Percentiles rank a stretch among this genome's conserved stretches.
phyloP scores from a whole-genome alignment of 23 red algal species.

The Gracilariopsis chorda region DNA sequence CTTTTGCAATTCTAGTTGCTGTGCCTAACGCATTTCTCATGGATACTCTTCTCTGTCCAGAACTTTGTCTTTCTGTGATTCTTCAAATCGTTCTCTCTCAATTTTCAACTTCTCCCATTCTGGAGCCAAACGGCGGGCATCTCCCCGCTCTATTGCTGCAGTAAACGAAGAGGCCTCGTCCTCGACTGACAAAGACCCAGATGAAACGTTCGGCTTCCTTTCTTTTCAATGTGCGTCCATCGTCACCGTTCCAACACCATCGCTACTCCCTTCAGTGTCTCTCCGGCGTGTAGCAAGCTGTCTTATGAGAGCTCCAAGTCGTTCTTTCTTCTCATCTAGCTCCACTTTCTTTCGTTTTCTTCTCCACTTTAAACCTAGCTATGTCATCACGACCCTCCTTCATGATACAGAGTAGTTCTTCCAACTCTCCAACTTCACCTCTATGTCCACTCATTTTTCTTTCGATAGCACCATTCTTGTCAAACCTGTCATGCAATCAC shows the following conservation, averaged over 20 bases:
- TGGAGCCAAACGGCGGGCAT: background rate
- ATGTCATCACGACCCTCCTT: background rate
- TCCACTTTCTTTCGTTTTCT: background rate
- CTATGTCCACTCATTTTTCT: background rate
- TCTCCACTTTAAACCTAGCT: background rate
- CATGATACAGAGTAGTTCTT: background rate
- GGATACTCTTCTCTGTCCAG: background rate
- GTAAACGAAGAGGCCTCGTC: background rate
- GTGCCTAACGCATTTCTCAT: background rate
- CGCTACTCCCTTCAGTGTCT: too few species aligned
- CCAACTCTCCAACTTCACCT: background rate
- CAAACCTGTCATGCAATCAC: background rate
- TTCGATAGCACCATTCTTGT: background rate
- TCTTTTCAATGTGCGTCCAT: too few species aligned
- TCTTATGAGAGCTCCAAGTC: background rate
- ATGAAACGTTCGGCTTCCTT: background rate
- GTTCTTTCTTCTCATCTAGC: background rate
- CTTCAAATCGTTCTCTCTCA: background rate
- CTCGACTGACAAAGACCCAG: background rate
- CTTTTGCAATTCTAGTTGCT: background rate
- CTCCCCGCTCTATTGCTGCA: background rate
- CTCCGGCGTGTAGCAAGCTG: background rate
- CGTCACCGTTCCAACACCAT: background rate
- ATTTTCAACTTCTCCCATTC: background rate
- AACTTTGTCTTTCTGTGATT: background rate